Conservation (phyloP, 2,329 filamentous ascomycete species). For the Ophiocordyceps robertsii region DNA sequence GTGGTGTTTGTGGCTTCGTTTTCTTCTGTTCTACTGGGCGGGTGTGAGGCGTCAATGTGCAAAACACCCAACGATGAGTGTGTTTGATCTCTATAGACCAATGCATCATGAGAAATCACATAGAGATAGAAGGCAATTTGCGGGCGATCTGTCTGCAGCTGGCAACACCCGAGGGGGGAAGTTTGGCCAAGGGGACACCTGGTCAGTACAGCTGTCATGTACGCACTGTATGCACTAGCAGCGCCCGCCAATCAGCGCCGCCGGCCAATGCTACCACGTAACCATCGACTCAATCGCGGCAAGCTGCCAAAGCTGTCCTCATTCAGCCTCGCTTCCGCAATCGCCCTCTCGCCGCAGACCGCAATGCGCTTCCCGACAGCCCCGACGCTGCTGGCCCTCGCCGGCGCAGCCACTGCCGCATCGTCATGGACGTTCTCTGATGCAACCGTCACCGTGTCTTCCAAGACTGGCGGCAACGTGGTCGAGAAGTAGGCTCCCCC, state of each 20-base stretch:
- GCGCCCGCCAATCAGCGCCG: not conserved
- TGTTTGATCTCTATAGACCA: not conserved
- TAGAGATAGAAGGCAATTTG: too few relatives aligned
- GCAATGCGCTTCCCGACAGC: conserved; percentile 24
- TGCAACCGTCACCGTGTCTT: conserved; percentile 50
- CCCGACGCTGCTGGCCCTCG: conserved; percentile 30
- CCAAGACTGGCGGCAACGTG: conserved; percentile 48
- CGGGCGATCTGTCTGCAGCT: too few relatives aligned
- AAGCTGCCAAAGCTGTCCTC: conserved; percentile 13
- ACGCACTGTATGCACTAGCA: not conserved
- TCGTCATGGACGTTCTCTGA: conserved; percentile 63
- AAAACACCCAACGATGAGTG: not conserved
- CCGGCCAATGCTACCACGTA: conserved; percentile 8
- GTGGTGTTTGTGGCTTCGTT: not conserved
- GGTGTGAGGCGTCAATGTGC: not conserved
- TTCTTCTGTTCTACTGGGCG: not conserved
- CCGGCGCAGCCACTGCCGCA: conserved; percentile 36
- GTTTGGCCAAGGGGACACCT: not conserved
- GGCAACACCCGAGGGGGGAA: too few relatives aligned
- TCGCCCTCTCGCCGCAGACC: conserved; percentile 7
- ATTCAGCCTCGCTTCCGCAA: conserved; percentile 8
- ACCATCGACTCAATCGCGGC: conserved; percentile 3
- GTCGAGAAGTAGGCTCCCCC: conserved; percentile 49
- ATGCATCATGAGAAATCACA: too few relatives aligned
- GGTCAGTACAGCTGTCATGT: not conserved